Evolutionary conservation across 75 land plant genomes (phyloP), one percentile per base, ranked within the genome.

Genomic region (Isoetes taiwanensis): DNA sequence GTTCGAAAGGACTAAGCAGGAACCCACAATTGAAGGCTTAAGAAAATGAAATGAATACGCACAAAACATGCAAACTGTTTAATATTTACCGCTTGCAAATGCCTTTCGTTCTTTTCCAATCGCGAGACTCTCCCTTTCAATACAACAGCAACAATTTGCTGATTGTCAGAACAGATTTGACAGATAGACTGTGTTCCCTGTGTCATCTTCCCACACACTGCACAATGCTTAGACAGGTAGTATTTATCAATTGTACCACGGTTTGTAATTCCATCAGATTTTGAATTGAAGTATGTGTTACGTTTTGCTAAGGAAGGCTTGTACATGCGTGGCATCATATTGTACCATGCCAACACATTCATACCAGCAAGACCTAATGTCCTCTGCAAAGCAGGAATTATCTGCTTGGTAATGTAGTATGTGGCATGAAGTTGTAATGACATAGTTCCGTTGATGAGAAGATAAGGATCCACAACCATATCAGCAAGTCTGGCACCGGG

Each of bases 391-490:
- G 97, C 83, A 34, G 97, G 97, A 25, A 91, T 83, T 42, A 91
- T 91, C 73, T 91, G 97, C 57, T 91, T 91, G 54, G 75, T 87
- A 56, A 91, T 86, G 70, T 91, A 91, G 58, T 91, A 91, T 1
- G 73, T 34, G 46, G 83, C 95, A 69, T 91, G 91, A 41, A 91
- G 65, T 57, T 85, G 77, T 24, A 69, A 75, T 11, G 77, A 69
- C 27, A 80, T 73, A 41, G 72, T 72, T 10, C 74, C 55, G 1
- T 76, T 72, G 40, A 91, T 41, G 48, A 91, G 78, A 0, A 69
- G 79, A 41, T 71, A 48, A 30, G 97, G 97, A 68, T 87, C 81
- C n/a, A 91, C 77, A 19, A 91, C 97, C 80, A 91, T 72, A 48
- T 91, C 97, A 25, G 73, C 65, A 20, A 91, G 77, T 9, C 97